Evolutionary conservation across 805 yeast species (phyloP).

Genomic region (Lipomyces yamanashiensis): DNA sequence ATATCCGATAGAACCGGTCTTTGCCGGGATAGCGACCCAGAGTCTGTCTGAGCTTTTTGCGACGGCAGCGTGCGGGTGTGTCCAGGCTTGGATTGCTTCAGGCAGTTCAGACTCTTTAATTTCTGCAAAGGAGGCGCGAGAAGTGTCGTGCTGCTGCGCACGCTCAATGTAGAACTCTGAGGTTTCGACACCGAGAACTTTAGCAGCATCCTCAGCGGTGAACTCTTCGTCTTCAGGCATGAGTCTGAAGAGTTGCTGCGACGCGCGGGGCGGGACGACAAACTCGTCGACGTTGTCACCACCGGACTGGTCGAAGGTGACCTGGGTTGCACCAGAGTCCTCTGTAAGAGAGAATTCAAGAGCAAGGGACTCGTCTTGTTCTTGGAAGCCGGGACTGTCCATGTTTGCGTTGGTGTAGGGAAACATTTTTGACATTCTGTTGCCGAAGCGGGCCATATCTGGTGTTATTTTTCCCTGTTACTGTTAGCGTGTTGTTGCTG

Average conservation of each 20-base stretch:
- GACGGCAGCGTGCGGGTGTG: conserved; percentile 8
- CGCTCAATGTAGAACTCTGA: conserved; percentile 73
- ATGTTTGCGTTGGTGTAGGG: conserved; percentile 58
- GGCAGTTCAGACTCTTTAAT: conserved; percentile 45
- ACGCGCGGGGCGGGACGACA: conserved; percentile 57
- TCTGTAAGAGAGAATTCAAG: background rate
- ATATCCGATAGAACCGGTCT: conserved; percentile 83
- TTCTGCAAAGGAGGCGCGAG: conserved; percentile 47
- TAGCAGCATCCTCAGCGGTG: conserved; percentile 94
- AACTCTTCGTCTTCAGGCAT: conserved; percentile 94
- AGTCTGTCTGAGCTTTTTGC: conserved; percentile 27
- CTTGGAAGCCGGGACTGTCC: conserved; percentile 2
- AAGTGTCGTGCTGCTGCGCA: background rate
- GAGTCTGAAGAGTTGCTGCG: conserved; percentile 93
- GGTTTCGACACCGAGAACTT: conserved; percentile 80
- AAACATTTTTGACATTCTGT: conserved; percentile 75
- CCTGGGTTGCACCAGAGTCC: background rate
- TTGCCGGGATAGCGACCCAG: conserved; percentile 76
- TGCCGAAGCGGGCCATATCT: conserved; percentile 64
- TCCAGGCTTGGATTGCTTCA: conserved; percentile 55
- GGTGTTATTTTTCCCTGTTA: conserved; percentile 57
- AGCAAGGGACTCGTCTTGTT: conserved; percentile 3
- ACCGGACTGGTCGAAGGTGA: background rate
- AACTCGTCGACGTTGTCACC: conserved; percentile 26
- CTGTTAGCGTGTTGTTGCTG: too few relatives aligned